Conservation (phyloP, 2,329 filamentous ascomycete species). For the Fusarium transvaalense region DNA sequence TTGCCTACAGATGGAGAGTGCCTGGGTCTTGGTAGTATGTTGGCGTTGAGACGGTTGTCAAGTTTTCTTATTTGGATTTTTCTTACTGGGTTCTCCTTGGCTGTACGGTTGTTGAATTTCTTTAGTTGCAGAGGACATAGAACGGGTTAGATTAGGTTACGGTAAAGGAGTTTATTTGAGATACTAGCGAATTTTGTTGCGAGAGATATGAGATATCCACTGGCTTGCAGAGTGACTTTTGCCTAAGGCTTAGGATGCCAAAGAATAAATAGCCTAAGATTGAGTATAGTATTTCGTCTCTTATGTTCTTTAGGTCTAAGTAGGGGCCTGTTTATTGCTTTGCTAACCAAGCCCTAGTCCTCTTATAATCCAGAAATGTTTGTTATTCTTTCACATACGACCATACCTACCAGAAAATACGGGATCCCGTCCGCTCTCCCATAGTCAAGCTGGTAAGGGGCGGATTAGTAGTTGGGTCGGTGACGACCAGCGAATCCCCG, state of each 20-base stretch:
- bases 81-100: not conserved
- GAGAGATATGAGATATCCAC: not conserved
- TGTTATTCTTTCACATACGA: not conserved
- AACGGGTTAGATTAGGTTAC: not conserved
- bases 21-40: not conserved
- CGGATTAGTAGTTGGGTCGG: constrained; percentile 18
- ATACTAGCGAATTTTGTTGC: not conserved
- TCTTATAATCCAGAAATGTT: too few relatives aligned
- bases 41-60: not conserved
- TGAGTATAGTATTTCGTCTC: too few relatives aligned
- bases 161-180: not conserved
- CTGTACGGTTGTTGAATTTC: not conserved
- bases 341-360: too few relatives aligned
- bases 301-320: too few relatives aligned
- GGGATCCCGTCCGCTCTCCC: constrained; percentile 17
- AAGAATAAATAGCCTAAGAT: too few relatives aligned
- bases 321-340: too few relatives aligned
- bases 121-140: not conserved
- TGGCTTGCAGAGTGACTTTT: too few relatives aligned
- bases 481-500: constrained; percentile 16
- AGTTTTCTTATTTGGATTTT: not conserved
- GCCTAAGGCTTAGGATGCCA: too few relatives aligned
- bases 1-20: not conserved
- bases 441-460: constrained; percentile 13
- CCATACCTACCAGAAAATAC: constrained; percentile 14